These are phyloP conservation scores for Aspergillus vadensis DNA, from an alignment of 2,329 filamentous ascomycete species.

Conservation along the genomic window DNA sequence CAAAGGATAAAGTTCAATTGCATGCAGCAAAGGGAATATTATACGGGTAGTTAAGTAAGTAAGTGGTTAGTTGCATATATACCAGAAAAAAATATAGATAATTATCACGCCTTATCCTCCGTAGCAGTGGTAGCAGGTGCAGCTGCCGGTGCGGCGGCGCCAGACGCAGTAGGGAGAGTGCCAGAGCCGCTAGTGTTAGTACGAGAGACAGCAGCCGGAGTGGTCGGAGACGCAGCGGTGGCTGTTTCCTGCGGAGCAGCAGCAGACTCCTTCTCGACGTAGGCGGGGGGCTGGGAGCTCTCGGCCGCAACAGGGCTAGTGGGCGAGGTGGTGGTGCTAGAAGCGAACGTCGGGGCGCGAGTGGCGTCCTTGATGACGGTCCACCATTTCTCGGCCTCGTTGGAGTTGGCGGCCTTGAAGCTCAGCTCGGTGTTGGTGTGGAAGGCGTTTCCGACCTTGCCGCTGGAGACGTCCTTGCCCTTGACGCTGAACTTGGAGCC, in stretches of 20 bases:
- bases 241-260: slow-evolving; percentile 1
- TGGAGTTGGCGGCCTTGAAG: slow-evolving; percentile 83
- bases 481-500: slow-evolving; percentile 92
- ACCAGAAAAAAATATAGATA: no score
- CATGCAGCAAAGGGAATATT: no score
- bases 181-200: not conserved
- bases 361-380: slow-evolving; percentile 60
- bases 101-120: not conserved
- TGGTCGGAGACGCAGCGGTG: slow-evolving; percentile 4
- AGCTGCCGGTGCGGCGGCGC: not conserved
- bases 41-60: no score
- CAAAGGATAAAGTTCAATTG: no score
- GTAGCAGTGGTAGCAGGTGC: not conserved
- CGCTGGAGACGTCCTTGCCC: slow-evolving; percentile 84
- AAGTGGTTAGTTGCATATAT: no score
- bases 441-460: slow-evolving; percentile 76
- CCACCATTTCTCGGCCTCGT: slow-evolving; percentile 84
- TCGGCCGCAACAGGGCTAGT: slow-evolving; percentile 18
- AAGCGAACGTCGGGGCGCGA: slow-evolving; percentile 16
- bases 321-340: slow-evolving; percentile 5
- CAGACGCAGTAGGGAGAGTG: not conserved
- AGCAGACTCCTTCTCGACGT: slow-evolving; percentile 28
- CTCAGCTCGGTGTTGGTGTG: slow-evolving; percentile 75
- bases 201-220: slow-evolving; percentile 7
- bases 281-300: slow-evolving; percentile 26